Evolutionary conservation across 345 rosid genomes (phyloP), one percentile per base, ranked within the genome.

Genomic region (Balakata baccata): DNA sequence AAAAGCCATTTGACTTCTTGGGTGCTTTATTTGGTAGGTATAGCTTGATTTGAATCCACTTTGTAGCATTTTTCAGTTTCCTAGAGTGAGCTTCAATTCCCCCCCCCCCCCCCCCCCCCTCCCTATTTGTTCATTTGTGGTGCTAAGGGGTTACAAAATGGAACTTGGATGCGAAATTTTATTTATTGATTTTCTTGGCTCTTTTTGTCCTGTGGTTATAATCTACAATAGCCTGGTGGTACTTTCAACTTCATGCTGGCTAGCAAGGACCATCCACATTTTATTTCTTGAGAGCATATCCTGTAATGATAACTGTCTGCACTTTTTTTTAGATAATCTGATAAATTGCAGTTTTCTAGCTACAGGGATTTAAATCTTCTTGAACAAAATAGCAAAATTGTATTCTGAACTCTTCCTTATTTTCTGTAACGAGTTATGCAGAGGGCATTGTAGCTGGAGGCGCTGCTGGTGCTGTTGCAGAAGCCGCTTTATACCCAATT

Each of bases 381-480:
- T 22, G 1, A 0, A 11, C 49, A 10, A 45, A 11, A 41, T 65
- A n/a, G 52, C 13, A 65, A 45, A 2, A 3, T 45, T 11, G 56
- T 8, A 49, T 66, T 39, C 43, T 47, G 10, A 18, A 41, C 23
- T 18, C 41, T 17, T 52, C 4, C n/a, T n/a, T 16, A 46, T 22
- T 16, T 38, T 70, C 7, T 51, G 7, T 23, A n/a, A 47, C 51
- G 18, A 46, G 54, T 69, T 78, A 76, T 81, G 81, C 91, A 94
- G 98, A 94, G 87, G 98, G 98, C 14, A 83, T 85, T 75, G 78
- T 94, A 75, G 98, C 97, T 38, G 98, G 98, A 80, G 97, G 98
- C 71, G 82, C 94, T 34, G 95, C 97, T 81, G 98, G 97, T 69
- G 97, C 89, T 81, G 97, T 92, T 53, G 98, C 92, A 75, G 98